Evolutionary conservation across 2,329 filamentous ascomycete genomes (phyloP).

Genomic region (Canariomyces notabilis): DNA sequence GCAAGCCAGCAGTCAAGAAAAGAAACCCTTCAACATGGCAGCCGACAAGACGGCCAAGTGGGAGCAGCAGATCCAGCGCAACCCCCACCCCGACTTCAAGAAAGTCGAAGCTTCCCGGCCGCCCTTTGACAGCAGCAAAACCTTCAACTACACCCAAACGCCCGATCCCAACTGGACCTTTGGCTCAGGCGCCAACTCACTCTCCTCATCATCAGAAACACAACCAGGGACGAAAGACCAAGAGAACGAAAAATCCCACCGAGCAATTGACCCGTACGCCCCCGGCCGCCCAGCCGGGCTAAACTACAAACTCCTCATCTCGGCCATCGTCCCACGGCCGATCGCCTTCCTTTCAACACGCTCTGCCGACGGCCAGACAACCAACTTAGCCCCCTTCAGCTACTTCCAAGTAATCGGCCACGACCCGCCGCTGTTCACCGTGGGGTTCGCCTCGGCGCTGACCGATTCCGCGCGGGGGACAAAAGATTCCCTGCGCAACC

Average conservation of each 20-base stretch:
- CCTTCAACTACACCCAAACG: constrained; percentile 58
- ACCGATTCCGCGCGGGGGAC: constrained; percentile 44
- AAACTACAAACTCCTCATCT: constrained; percentile 94
- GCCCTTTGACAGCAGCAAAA: constrained; percentile 46
- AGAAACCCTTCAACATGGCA: constrained; percentile 18
- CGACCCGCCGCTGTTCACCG: constrained; percentile 78
- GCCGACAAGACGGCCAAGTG: constrained; percentile 20
- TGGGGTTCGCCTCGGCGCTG: constrained; percentile 46
- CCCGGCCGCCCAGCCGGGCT: constrained; percentile 59
- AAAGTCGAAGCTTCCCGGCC: constrained; percentile 61
- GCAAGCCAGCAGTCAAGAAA: background rate
- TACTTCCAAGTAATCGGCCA: constrained; percentile 82
- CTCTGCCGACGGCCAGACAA: constrained; percentile 53
- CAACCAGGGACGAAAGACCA: constrained; percentile 23
- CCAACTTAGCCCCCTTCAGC: constrained; percentile 82
- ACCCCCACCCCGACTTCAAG: constrained; percentile 72
- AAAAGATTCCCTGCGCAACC: constrained; percentile 76
- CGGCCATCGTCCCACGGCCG: constrained; percentile 74
- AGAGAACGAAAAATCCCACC: constrained; percentile 52
- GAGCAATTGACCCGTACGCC: constrained; percentile 77
- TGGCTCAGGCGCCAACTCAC: constrained; percentile 61
- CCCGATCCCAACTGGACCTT: constrained; percentile 60
- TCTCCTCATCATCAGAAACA: too few relatives aligned
- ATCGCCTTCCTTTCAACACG: constrained; percentile 60
- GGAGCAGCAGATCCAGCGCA: constrained; percentile 47